A percentile compares a stretch with the other conserved stretches of the same genome.
Conservation (phyloP, 1,284 basidiomycete species). For the Laetiporus sulphureus region DNA sequence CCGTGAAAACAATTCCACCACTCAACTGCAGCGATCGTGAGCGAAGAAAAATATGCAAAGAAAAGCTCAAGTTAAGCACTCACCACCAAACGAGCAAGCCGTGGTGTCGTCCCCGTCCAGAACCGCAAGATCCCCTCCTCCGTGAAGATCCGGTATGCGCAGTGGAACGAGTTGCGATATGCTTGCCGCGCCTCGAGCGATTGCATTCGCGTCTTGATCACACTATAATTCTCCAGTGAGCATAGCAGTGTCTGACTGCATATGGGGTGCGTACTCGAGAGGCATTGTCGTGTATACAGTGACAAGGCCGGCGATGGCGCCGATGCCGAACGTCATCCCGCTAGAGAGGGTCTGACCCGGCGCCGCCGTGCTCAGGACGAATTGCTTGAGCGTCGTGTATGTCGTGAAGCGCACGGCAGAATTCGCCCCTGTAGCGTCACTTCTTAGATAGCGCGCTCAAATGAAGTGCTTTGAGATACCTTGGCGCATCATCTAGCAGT, state of each 20-base stretch:
- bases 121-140: conserved; percentile 86
- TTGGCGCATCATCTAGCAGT: conserved; percentile 86
- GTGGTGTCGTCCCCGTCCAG: conserved; percentile 94
- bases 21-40: conserved; percentile 51
- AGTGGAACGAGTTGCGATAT: conserved; percentile 92
- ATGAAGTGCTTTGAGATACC: conserved; percentile 26
- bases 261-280: conserved; percentile 53
- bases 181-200: conserved; percentile 76
- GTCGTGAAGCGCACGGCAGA: conserved; percentile 97
- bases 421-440: conserved; percentile 56
- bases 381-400: conserved; percentile 89
- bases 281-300: conserved; percentile 96
- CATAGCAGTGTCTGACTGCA: not conserved
- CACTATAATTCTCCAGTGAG: no score
- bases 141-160: conserved; percentile 85
- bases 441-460: not conserved
- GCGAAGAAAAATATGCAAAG: conserved; percentile 2
- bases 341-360: conserved; percentile 84
- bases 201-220: conserved; percentile 98
- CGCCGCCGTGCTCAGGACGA: conserved; percentile 79
- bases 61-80: conserved; percentile 27
- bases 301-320: conserved; percentile 88
- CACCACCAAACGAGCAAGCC: conserved; percentile 80
- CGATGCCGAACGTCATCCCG: conserved; percentile 91
- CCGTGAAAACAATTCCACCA: conserved; percentile 93